These are phyloP conservation scores for Linanthus parryae DNA, from an alignment of 148 eudicot species.

Conservation along the genomic window DNA sequence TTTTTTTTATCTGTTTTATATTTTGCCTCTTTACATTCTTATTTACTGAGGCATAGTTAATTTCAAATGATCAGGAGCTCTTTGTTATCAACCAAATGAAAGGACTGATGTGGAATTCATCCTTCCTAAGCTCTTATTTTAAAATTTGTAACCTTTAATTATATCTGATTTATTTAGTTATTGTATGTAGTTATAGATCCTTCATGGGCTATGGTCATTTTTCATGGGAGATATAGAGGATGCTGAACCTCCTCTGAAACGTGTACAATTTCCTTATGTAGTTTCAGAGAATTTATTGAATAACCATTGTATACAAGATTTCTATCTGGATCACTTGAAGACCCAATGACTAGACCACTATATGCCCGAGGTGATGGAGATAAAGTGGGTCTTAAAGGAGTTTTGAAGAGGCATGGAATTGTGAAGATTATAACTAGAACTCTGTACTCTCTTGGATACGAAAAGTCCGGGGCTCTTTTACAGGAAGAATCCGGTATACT, in stretches of 20 bases:
- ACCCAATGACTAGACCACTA: conserved; percentile 58
- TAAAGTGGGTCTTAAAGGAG: conserved; percentile 57
- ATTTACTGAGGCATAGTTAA: too few species aligned
- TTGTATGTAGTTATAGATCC: too few species aligned
- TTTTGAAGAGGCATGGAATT: conserved; percentile 54
- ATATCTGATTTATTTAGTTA: too few species aligned
- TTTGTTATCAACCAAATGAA: too few species aligned
- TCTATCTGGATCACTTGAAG: conserved; percentile 30
- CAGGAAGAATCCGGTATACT: conserved; percentile 71
- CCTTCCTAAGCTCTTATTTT: too few species aligned
- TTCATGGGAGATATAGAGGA: conserved; percentile 67
- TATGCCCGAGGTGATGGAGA: conserved; percentile 57
- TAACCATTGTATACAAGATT: conserved; percentile 23
- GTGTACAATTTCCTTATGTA: conserved; percentile 36
- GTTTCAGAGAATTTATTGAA: conserved; percentile 27
- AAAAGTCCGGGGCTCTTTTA: conserved; percentile 39
- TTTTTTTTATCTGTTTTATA: too few species aligned
- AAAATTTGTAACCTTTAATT: too few species aligned
- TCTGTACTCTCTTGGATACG: conserved; percentile 64
- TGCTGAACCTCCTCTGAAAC: conserved; percentile 55
- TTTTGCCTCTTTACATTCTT: too few species aligned
- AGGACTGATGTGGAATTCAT: too few species aligned
- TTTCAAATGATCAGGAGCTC: too few species aligned
- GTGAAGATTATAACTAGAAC: conserved; percentile 55
- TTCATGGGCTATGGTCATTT: conserved; percentile 54